Evolutionary conservation across 1,284 basidiomycete species (phyloP), one percentile per base, ranked within the genome.

Genomic region (Irpex sp.): DNA sequence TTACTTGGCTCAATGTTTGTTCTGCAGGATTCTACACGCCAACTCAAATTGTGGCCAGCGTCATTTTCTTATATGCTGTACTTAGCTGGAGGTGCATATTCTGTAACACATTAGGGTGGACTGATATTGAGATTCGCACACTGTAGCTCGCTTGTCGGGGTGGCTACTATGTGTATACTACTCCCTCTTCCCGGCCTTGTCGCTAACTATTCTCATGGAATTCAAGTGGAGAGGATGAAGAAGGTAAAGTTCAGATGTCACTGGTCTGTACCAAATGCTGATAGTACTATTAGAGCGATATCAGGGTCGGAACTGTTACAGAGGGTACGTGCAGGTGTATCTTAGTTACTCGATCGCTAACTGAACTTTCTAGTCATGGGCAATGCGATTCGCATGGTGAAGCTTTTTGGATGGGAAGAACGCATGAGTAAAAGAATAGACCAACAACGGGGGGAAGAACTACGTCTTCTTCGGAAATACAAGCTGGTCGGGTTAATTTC

Each of bases 401-500:
- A 87, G 74, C 78, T 87, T 68, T 88, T 87, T 66, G 85, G 79
- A 1, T 85, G 84, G 84, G 84, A 86, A 66, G 73, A 73, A 5
- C 76, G 79, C 64, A 79, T 84, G 61, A 75, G 78, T 59, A 71
- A 75, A 11, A 74, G 79, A 48, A 70, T 86, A n/a, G 73, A 76
- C 6, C 75, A 75, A 62, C 83, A 82, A 76, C 75, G 84, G 19
- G 82, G 86, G 60, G 78, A 79, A 4, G 89, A 92, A 74, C 73
- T 92, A 9, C 65, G 67, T 1, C 80, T 74, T 68, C 68, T 85
- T n/a, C 77, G 75, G 70, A 81, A 77, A 68, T 74, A 76, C 59
- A 77, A 78, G 65, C 65, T 81, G 13, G 70, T 80, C 52, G 77
- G 76, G 52, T 67, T 81, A 56, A 66, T 85, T 31, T 79, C 75